phyloP scores from a whole-genome alignment of 2,329 filamentous ascomycete species.

The Fusarium continuum region DNA sequence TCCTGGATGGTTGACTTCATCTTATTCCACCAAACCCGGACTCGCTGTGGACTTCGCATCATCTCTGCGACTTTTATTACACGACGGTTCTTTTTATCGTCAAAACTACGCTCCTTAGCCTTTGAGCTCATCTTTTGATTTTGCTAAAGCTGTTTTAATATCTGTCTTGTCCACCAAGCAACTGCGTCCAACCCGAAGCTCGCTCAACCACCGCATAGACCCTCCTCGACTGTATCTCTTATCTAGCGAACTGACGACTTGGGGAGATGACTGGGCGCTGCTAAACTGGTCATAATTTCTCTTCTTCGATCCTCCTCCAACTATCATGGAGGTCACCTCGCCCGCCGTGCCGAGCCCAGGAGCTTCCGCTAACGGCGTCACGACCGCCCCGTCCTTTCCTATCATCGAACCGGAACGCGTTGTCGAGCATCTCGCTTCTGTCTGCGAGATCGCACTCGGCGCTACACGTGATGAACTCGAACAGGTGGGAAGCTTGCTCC shows the following conservation, averaged over 20 bases:
- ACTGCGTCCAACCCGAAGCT: conserved; percentile 22
- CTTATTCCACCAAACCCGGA: conserved; percentile 31
- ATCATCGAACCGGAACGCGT: conserved; percentile 74
- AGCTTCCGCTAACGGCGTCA: conserved; percentile 56
- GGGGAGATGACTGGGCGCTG: conserved; percentile 45
- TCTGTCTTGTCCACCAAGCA: conserved; percentile 25
- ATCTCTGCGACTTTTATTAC: conserved; percentile 22
- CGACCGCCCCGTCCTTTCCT: conserved; percentile 56
- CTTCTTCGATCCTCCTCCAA: conserved; percentile 23
- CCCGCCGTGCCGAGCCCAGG: conserved; percentile 54
- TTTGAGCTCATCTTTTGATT: conserved; percentile 16
- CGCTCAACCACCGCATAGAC: conserved; percentile 14
- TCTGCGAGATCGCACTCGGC: conserved; percentile 78
- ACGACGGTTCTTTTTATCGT: conserved; percentile 9
- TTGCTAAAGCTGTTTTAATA: conserved; percentile 33
- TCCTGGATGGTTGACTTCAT: conserved; percentile 40
- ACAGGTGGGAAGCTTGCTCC: conserved; percentile 82
- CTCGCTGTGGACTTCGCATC: conserved; percentile 25
- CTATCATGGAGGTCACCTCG: conserved; percentile 64
- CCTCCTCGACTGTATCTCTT: conserved; percentile 19
- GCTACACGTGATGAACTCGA: conserved; percentile 82
- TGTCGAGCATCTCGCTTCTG: conserved; percentile 75
- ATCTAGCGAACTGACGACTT: conserved; percentile 29
- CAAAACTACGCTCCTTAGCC: conserved; percentile 37
- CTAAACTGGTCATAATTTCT: conserved; percentile 33